Conservation (phyloP, 257 asterid genomes). For the Petunia axillaris region DNA sequence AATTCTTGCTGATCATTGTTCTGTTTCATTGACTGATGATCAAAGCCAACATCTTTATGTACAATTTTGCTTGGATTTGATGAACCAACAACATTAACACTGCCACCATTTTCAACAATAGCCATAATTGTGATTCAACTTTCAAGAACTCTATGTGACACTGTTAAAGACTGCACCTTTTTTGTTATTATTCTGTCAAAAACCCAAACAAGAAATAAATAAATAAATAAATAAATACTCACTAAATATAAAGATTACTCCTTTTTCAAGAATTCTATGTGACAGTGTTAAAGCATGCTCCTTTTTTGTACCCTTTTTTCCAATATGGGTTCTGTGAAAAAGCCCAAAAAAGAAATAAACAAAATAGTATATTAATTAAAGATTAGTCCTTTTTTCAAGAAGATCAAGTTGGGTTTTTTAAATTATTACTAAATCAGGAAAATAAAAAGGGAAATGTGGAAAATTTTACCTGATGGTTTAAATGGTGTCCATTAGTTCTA, state of each 20-base stretch:
- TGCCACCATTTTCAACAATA: slow-evolving; percentile 31
- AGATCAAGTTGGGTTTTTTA: slow-evolving; percentile 14
- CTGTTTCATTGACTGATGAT: slow-evolving; percentile 25
- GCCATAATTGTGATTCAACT: slow-evolving; percentile 28
- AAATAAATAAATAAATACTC: neutral
- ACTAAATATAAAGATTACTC: neutral
- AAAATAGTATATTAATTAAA: neutral
- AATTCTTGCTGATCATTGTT: neutral
- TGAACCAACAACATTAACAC: neutral
- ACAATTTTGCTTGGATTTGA: slow-evolving; percentile 18
- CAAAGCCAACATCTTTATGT: neutral
- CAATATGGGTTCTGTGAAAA: too few species aligned
- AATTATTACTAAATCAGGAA: slow-evolving; percentile 7
- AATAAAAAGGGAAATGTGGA: neutral
- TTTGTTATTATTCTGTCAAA: neutral
- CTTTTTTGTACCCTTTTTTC: too few species aligned
- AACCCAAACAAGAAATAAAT: neutral
- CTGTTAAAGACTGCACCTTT: neutral
- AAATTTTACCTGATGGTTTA: slow-evolving; percentile 6
- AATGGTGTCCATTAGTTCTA: neutral
- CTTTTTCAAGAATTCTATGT: neutral
- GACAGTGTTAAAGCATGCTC: too few species aligned
- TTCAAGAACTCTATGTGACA: neutral
- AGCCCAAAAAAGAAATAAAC: too few species aligned
- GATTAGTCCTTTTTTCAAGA: neutral